Percentiles rank a stretch among this genome's conserved stretches.
phyloP scores from a whole-genome alignment of 2,329 filamentous ascomycete species.

The Botryosphaeria dothidea region DNA sequence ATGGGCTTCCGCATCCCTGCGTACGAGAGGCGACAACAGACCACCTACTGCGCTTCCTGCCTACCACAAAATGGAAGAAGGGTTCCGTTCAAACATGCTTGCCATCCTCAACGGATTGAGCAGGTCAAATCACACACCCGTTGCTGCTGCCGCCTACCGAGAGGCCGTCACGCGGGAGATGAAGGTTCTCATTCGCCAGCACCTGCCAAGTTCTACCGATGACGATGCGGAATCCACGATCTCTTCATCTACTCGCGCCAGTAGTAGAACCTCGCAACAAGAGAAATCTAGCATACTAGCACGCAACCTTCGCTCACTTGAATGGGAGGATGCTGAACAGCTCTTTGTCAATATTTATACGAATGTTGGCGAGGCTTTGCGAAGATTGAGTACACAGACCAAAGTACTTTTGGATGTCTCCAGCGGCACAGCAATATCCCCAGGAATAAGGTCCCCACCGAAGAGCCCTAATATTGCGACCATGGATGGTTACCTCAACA shows the following conservation, averaged over 20 bases:
- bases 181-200: conserved; percentile 77
- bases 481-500: conserved; percentile 43
- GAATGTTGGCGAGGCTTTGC: conserved; percentile 80
- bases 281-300: conserved; percentile 89
- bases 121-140: conserved; percentile 74
- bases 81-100: conserved; percentile 69
- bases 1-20: conserved; percentile 77
- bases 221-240: conserved; percentile 91
- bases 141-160: conserved; percentile 81
- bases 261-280: conserved; percentile 71
- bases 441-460: conserved; percentile 49
- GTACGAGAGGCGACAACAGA: conserved; percentile 65
- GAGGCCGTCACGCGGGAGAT: conserved; percentile 84
- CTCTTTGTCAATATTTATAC: conserved; percentile 83
- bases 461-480: conserved; percentile 47
- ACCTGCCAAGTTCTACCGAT: conserved; percentile 88
- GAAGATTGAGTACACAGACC: conserved; percentile 83
- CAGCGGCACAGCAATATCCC: conserved; percentile 63
- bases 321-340: conserved; percentile 79
- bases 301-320: conserved; percentile 81
- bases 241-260: conserved; percentile 75
- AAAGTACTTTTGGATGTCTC: conserved; percentile 95
- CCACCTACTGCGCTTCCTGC: conserved; percentile 70
- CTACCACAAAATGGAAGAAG: conserved; percentile 73
- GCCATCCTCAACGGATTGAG: conserved; percentile 77